phyloP scores from a whole-genome alignment of 176 grass and related monocot species.

The Musa schizocarpa region DNA sequence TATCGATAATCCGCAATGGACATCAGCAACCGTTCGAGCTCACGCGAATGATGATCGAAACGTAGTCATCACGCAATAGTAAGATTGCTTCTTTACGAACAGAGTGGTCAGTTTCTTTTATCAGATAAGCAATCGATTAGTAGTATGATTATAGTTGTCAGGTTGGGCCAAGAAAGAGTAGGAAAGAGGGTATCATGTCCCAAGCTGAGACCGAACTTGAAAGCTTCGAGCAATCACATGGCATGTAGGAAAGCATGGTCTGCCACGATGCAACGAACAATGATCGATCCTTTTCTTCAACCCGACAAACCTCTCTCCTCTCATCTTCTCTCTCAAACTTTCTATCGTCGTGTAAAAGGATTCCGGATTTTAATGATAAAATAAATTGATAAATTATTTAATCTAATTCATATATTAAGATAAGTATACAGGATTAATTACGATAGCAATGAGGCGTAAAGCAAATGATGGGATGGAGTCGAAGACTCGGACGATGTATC shows the following conservation, averaged over 20 bases:
- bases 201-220: not conserved
- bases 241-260: slow-evolving; percentile 11
- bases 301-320: not conserved
- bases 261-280: not conserved
- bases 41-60: too few relatives aligned
- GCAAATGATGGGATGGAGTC: too few relatives aligned
- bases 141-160: not conserved
- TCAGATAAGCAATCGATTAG: not conserved
- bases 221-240: slow-evolving; percentile 8
- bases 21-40: too few relatives aligned
- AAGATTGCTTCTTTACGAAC: not conserved
- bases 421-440: too few relatives aligned
- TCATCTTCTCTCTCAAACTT: not conserved
- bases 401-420: too few relatives aligned
- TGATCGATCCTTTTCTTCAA: not conserved
- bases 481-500: too few relatives aligned
- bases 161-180: not conserved
- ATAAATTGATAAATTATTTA: too few relatives aligned
- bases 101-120: not conserved
- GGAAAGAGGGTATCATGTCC: not conserved
- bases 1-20: too few relatives aligned
- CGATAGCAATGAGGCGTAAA: too few relatives aligned
- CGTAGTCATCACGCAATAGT: too few relatives aligned
- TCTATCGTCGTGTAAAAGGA: not conserved
- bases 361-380: too few relatives aligned